Evolutionary conservation across 306 rosid species (phyloP).

Genomic region (Benincasa hispida): DNA sequence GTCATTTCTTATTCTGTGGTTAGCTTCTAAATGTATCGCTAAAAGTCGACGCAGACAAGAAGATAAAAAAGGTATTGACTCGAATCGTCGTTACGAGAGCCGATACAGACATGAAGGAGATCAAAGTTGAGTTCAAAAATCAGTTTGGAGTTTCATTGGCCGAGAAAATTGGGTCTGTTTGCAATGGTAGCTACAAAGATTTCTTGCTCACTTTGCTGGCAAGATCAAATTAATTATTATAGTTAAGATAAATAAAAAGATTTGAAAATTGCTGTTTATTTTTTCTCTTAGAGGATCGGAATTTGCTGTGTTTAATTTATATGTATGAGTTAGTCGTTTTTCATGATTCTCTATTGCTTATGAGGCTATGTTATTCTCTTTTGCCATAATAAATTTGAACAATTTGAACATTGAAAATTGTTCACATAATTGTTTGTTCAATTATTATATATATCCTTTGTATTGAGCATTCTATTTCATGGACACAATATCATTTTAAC

Average conservation of each 20-base stretch:
- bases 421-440: not conserved
- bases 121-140: conserved; percentile 38
- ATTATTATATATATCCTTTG: not conserved
- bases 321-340: not conserved
- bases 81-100: conserved; percentile 81
- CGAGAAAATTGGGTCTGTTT: conserved; percentile 41
- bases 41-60: conserved; percentile 44
- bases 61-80: conserved; percentile 46
- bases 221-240: conserved; percentile 22
- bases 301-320: not conserved
- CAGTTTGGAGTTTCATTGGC: conserved; percentile 38
- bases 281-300: not conserved
- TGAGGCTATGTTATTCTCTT: not conserved
- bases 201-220: conserved; percentile 59
- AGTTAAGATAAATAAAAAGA: not conserved
- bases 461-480: not conserved
- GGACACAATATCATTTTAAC: too few species aligned
- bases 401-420: not conserved
- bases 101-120: conserved; percentile 55
- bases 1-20: not conserved
- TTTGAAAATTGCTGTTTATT: not conserved
- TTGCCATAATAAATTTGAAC: not conserved
- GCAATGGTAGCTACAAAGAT: conserved; percentile 77
- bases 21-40: conserved; percentile 52
- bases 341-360: not conserved